These are phyloP conservation scores for Astrocystis sublimbata DNA, from an alignment of 495 filamentous ascomycete genomes.

Conservation along the genomic window DNA sequence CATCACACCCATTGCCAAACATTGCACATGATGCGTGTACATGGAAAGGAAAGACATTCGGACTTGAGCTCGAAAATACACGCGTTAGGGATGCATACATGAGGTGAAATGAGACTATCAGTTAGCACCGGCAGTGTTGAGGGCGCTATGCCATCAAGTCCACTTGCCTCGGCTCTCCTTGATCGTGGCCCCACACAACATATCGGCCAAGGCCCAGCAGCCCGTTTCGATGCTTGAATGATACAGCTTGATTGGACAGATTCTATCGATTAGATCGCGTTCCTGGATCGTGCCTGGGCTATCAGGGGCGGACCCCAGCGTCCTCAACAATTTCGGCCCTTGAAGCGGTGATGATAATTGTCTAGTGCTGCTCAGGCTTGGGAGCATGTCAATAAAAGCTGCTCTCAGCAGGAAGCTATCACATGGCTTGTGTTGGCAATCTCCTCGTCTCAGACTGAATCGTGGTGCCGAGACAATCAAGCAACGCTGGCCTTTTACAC, in stretches of 20 bases:
- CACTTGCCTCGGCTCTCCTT: slow-evolving; percentile 18
- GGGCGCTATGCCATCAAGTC: no score
- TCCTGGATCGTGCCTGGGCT: slow-evolving; percentile 1
- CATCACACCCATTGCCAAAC: no score
- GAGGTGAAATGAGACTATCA: no score
- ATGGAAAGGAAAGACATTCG: no score
- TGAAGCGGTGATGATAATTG: not conserved
- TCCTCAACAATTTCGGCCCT: slow-evolving; percentile 16
- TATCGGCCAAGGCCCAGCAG: not conserved
- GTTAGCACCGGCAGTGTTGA: no score
- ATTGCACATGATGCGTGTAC: no score
- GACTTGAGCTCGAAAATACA: not conserved
- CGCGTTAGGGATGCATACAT: no score
- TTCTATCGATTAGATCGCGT: slow-evolving; percentile 15
- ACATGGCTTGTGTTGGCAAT: not conserved
- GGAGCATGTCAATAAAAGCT: not conserved
- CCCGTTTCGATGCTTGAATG: not conserved
- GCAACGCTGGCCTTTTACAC: not conserved
- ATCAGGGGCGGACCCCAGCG: slow-evolving; percentile 11
- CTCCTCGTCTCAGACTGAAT: not conserved
- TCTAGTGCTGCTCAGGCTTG: slow-evolving; percentile 1
- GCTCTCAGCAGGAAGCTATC: not conserved
- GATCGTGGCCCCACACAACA: not conserved
- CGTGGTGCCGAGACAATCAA: not conserved
- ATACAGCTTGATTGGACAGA: not conserved